phyloP scores from a whole-genome alignment of 345 rosid species.

The Angophora floribunda region DNA sequence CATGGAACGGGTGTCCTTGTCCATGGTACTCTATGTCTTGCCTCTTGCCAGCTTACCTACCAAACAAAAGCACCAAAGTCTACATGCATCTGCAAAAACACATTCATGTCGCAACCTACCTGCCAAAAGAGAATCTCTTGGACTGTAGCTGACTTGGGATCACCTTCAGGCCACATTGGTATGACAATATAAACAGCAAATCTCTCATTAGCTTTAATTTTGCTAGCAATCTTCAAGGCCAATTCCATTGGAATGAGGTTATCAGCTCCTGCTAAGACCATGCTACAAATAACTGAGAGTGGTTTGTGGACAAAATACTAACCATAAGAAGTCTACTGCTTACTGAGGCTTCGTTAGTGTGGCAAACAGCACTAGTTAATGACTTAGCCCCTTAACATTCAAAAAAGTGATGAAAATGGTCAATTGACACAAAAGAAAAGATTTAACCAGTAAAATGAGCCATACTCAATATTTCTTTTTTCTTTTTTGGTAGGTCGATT shows the following conservation, averaged over 20 bases:
- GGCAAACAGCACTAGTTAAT: neutral
- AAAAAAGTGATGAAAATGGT: neutral
- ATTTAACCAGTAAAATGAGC: neutral
- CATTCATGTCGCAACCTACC: slow-evolving; percentile 24
- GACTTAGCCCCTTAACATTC: neutral
- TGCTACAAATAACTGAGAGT: neutral
- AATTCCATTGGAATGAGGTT: slow-evolving; percentile 92
- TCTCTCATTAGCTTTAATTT: slow-evolving; percentile 79
- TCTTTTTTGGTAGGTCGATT: neutral
- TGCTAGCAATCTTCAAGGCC: slow-evolving; percentile 85
- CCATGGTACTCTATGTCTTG: neutral
- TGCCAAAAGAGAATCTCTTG: slow-evolving; percentile 98
- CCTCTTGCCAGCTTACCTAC: neutral
- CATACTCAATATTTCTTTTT: neutral
- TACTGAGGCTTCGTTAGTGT: neutral
- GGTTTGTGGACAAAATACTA: neutral
- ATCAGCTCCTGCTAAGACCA: slow-evolving; percentile 65
- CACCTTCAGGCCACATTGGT: slow-evolving; percentile 99
- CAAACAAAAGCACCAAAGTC: neutral
- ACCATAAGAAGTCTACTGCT: neutral
- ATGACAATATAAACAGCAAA: slow-evolving; percentile 76
- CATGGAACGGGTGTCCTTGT: neutral
- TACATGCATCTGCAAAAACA: neutral
- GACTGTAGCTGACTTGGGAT: slow-evolving; percentile 65
- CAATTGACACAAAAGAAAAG: neutral